phyloP scores from a whole-genome alignment of 495 filamentous ascomycete genomes.

The Recurvomyces mirabilis region DNA sequence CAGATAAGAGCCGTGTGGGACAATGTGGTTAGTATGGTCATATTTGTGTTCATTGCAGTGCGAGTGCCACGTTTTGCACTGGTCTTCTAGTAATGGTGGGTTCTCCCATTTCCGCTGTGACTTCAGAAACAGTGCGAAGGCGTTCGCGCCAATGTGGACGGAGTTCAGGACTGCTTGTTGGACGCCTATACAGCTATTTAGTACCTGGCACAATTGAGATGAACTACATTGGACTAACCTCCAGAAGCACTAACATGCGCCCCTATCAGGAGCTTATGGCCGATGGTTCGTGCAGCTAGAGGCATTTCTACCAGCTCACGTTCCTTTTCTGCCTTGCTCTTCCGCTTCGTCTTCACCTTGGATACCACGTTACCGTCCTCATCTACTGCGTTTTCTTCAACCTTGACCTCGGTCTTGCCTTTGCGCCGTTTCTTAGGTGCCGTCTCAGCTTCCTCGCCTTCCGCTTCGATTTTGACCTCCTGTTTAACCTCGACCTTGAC shows the following conservation, averaged over 20 bases:
- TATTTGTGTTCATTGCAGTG: conserved; percentile 60
- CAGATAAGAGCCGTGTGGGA: conserved; percentile 92
- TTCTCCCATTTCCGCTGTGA: conserved; percentile 92
- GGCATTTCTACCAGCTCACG: conserved; percentile 46
- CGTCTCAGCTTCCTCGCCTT: background rate
- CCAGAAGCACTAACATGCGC: conserved; percentile 86
- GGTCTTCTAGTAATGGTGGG: conserved; percentile 59
- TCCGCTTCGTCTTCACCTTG: conserved; percentile 30
- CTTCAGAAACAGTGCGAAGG: conserved; percentile 90
- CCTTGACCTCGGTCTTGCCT: conserved; percentile 8
- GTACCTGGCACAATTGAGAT: background rate
- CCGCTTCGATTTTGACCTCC: background rate
- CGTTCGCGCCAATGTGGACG: conserved; percentile 55
- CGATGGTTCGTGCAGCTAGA: conserved; percentile 53
- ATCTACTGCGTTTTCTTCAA: conserved; percentile 5
- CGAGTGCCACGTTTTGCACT: conserved; percentile 52
- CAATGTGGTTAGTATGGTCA: conserved; percentile 46
- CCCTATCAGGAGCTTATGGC: conserved; percentile 73
- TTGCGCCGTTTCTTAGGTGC: conserved; percentile 3
- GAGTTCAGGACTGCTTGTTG: conserved; percentile 79
- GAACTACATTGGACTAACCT: conserved; percentile 39
- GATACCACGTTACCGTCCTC: conserved; percentile 1
- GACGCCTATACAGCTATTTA: conserved; percentile 46
- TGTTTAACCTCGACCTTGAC: conserved; percentile 5
- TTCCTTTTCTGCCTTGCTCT: conserved; percentile 40